Base-by-base conservation (phyloP, 2,329 filamentous ascomycete genomes). In the Fusarium sp. region DNA sequence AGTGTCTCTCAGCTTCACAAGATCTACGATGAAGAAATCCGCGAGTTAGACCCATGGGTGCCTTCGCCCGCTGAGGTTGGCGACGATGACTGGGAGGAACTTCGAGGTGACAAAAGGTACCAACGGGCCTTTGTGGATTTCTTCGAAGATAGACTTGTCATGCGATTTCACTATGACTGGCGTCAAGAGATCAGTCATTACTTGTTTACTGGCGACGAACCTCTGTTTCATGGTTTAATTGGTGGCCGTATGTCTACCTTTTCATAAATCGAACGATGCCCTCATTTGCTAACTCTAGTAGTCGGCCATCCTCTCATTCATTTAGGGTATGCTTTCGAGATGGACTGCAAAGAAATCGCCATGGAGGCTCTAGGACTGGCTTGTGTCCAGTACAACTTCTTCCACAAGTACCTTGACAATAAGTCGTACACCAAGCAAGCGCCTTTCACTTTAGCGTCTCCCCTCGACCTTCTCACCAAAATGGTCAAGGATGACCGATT, bases 231-330 rank as follows among this genome's bases (percentile, higher is more conserved):
- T 77, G 88, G 89, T 34, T 78, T 97, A 35, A 87, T 96, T 50
- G 84, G 88, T 40, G 92, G 92, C 50, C 84, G 92, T 95, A 85
- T 54, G 91, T 46, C 12, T 50, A 22, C 13, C 36, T 24, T 19
- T 43, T 25, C 15, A 31, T n/a, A 32, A 25, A 9, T n/a, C 13
- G 6, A 44, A 10, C 12, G 6, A 15, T 12, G n/a, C 13, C 9
- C n/a, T 38, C 51, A 29, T 58, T 57, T 7, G 46, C 69, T 75
- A 52, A 72, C 58, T 7, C 11, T 13, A 5, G 34, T 64, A 94
- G 91, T 97, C 59, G 94, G 90, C 15, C 92, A 97, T 70, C 91
- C 94, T 2, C 81, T 98, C n/a, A 95, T 98, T 56, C 95, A 98
- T 71, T 83, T 99, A 3, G 93, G 88, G n/a, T 97, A 96, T 73